These are phyloP conservation scores for Picea sitchensis DNA, from an alignment of 75 land plant genomes.

Conservation along the genomic window DNA sequence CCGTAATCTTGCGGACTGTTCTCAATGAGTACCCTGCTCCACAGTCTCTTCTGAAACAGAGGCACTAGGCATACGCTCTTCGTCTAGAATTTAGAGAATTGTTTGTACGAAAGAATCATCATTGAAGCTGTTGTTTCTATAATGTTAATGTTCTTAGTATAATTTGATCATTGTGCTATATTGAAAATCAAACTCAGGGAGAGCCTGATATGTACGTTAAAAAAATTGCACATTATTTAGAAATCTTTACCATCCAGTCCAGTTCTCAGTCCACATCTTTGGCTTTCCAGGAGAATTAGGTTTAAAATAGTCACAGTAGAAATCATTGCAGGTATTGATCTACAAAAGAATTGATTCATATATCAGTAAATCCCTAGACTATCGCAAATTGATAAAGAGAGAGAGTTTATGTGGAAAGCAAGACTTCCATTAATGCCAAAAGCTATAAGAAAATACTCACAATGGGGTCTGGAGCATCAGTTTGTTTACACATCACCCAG, in stretches of 20 bases:
- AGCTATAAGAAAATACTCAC: conserved; percentile 16
- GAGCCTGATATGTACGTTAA: too few relatives aligned
- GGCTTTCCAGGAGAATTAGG: conserved; percentile 52
- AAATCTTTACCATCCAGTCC: conserved; percentile 82
- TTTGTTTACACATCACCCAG: conserved; percentile 77
- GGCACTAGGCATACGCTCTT: too few relatives aligned
- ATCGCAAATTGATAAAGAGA: neutral
- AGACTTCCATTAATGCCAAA: neutral
- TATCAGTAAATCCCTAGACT: neutral
- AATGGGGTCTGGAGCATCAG: conserved; percentile 64
- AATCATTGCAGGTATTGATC: conserved; percentile 71
- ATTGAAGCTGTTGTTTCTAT: too few relatives aligned
- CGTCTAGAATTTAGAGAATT: too few relatives aligned
- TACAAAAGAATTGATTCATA: neutral
- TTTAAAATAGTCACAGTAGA: conserved; percentile 53
- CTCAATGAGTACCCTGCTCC: too few relatives aligned
- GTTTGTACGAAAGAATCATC: too few relatives aligned
- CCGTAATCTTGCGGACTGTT: too few relatives aligned
- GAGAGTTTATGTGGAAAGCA: neutral
- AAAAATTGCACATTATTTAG: too few relatives aligned
- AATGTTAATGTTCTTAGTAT: too few relatives aligned
- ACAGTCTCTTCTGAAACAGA: too few relatives aligned
- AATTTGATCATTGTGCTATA: too few relatives aligned
- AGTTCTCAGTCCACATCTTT: conserved; percentile 93
- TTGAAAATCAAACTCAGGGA: too few relatives aligned